Conservation (phyloP, 257 asterid species). For the Solanum megistacrolobum region DNA sequence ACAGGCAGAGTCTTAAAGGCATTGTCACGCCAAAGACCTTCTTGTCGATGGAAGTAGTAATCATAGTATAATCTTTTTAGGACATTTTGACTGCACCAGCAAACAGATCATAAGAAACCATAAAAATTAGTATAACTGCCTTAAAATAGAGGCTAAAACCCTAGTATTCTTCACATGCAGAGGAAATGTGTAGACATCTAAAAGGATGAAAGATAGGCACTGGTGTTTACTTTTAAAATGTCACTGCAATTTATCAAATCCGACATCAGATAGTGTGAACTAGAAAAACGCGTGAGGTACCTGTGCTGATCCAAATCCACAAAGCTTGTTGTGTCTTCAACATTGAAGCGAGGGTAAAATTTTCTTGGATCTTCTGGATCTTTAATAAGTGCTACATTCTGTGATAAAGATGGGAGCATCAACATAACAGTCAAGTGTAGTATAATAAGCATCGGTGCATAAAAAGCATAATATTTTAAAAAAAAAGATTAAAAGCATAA, state of each 20-base stretch:
- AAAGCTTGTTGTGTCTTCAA: slow-evolving; percentile 84
- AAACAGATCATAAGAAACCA: slow-evolving; percentile 3
- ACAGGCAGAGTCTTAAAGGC: slow-evolving; percentile 91
- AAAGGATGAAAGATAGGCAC: background rate
- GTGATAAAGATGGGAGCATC: slow-evolving; percentile 12
- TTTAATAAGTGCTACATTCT: slow-evolving; percentile 77
- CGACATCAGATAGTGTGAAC: background rate
- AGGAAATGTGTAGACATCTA: background rate
- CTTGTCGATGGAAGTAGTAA: slow-evolving; percentile 95
- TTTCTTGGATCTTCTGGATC: slow-evolving; percentile 79
- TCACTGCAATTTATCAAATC: background rate
- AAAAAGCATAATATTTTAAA: background rate
- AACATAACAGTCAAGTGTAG: background rate
- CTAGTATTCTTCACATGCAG: background rate
- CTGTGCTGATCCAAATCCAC: slow-evolving; percentile 60
- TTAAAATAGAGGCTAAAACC: background rate
- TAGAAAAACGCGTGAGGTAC: slow-evolving; percentile 16
- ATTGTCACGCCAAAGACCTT: slow-evolving; percentile 79
- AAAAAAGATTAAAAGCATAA: background rate
- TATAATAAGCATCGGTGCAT: background rate
- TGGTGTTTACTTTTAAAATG: background rate
- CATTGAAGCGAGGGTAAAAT: slow-evolving; percentile 87
- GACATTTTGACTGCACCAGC: slow-evolving; percentile 62
- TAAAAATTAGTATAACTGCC: background rate
- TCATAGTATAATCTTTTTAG: slow-evolving; percentile 69